phyloP scores from a whole-genome alignment of 1,284 basidiomycete genomes.

The Golubevia sp. region DNA sequence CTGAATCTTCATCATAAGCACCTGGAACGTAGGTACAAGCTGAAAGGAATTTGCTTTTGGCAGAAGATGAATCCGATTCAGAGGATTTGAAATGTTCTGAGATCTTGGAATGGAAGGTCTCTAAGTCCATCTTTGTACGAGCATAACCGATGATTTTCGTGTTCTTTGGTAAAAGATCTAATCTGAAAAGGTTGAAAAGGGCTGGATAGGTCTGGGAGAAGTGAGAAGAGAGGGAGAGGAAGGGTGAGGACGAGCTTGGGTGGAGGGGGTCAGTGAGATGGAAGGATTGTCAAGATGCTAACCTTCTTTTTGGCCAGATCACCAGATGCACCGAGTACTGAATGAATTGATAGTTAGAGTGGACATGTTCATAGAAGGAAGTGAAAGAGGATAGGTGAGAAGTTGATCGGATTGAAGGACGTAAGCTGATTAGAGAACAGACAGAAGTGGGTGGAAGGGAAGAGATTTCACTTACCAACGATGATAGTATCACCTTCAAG shows the following conservation, averaged over 20 bases:
- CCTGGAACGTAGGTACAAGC: slow-evolving; percentile 55
- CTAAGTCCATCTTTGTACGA: slow-evolving; percentile 58
- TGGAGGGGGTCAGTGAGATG: background rate
- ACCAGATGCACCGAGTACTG: slow-evolving; percentile 94
- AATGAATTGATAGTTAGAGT: slow-evolving; percentile 5
- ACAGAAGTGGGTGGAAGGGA: background rate
- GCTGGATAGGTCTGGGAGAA: slow-evolving; percentile 49
- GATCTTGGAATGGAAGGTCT: slow-evolving; percentile 54
- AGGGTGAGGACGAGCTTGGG: background rate
- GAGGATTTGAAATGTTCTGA: slow-evolving; percentile 34
- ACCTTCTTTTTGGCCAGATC: slow-evolving; percentile 99
- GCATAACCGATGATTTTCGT: slow-evolving; percentile 62
- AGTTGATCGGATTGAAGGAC: background rate
- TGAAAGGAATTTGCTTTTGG: slow-evolving; percentile 38
- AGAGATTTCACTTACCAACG: slow-evolving; percentile 37
- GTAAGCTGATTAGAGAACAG: background rate
- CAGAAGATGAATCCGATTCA: slow-evolving; percentile 33
- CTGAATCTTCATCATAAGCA: slow-evolving; percentile 51
- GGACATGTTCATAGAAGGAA: background rate
- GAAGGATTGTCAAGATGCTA: slow-evolving; percentile 5
- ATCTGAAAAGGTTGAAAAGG: slow-evolving; percentile 50
- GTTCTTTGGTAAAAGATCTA: slow-evolving; percentile 42
- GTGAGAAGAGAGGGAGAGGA: background rate
- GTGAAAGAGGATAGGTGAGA: background rate
- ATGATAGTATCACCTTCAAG: slow-evolving; percentile 48